Evolutionary conservation across 148 eudicot genomes (phyloP).

Genomic region (Beta vulgaris): DNA sequence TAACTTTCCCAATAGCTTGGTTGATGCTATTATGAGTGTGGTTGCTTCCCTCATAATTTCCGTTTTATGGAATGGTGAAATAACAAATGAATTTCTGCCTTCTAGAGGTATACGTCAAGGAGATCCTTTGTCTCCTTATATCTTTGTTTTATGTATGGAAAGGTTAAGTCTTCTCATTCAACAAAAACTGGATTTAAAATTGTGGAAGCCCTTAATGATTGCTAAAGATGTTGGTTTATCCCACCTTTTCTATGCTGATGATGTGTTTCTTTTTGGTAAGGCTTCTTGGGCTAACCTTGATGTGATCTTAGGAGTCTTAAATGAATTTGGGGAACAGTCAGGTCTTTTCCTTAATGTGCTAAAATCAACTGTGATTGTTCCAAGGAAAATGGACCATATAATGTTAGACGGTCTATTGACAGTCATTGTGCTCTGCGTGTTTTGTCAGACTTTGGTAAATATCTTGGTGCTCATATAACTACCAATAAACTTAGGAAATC

Average conservation of each 20-base stretch:
- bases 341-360: neutral
- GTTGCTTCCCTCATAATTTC: neutral
- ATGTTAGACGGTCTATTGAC: too few relatives aligned
- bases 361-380: neutral
- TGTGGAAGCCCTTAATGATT: neutral
- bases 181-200: fast-evolving
- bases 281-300: neutral
- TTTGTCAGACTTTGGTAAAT: neutral
- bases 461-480: neutral
- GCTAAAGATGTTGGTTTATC: neutral
- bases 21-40: neutral
- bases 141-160: neutral
- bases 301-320: neutral
- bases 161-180: neutral
- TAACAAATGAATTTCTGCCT: neutral
- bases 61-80: neutral
- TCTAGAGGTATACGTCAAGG: neutral
- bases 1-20: neutral
- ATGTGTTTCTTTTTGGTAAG: neutral
- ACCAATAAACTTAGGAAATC: neutral
- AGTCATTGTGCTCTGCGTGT: neutral
- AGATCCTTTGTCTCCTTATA: neutral
- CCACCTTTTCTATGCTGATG: too few relatives aligned
- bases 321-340: fast-evolving
- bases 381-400: neutral